phyloP scores from a whole-genome alignment of 441 rosid genomes.

The Populus hybrid region DNA sequence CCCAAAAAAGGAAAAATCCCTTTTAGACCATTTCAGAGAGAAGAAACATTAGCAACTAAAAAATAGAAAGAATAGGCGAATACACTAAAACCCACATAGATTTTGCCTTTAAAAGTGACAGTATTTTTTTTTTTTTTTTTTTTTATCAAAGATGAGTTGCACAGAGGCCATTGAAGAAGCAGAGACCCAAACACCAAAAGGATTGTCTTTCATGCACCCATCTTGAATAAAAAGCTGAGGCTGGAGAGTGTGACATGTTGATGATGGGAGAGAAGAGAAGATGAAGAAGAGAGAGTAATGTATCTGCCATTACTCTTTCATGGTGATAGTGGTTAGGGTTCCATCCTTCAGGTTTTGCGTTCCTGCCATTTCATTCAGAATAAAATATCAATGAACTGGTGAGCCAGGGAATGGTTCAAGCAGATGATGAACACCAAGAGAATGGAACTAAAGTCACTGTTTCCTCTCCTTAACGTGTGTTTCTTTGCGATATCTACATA shows the following conservation, averaged over 20 bases:
- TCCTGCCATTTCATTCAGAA: slow-evolving; percentile 23
- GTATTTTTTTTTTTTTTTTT: not conserved
- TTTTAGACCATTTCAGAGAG: not conserved
- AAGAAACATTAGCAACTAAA: not conserved
- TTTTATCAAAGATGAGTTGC: slow-evolving; percentile 2
- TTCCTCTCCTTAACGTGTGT: slow-evolving; percentile 12
- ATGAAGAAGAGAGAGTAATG: slow-evolving; percentile 21
- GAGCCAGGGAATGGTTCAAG: slow-evolving; percentile 34
- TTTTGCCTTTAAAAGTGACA: slow-evolving; percentile 14
- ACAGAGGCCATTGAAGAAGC: slow-evolving; percentile 17
- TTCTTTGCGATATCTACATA: slow-evolving; percentile 18
- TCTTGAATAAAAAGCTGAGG: not conserved
- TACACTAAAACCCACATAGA: slow-evolving; percentile 14
- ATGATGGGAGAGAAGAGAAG: slow-evolving; percentile 14
- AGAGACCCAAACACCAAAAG: slow-evolving; percentile 21
- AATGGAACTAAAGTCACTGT: slow-evolving; percentile 23
- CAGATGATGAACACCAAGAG: slow-evolving; percentile 10
- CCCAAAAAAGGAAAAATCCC: not conserved
- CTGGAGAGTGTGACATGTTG: not conserved
- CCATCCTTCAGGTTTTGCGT: not conserved
- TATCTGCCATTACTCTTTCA: slow-evolving; percentile 10
- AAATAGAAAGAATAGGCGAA: not conserved
- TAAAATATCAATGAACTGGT: slow-evolving; percentile 27
- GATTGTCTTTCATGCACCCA: not conserved
- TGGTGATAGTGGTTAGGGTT: not conserved